These are phyloP conservation scores for Paramecium caudatum DNA, from an alignment of 73 alveolate species.

Conservation along the genomic window DNA sequence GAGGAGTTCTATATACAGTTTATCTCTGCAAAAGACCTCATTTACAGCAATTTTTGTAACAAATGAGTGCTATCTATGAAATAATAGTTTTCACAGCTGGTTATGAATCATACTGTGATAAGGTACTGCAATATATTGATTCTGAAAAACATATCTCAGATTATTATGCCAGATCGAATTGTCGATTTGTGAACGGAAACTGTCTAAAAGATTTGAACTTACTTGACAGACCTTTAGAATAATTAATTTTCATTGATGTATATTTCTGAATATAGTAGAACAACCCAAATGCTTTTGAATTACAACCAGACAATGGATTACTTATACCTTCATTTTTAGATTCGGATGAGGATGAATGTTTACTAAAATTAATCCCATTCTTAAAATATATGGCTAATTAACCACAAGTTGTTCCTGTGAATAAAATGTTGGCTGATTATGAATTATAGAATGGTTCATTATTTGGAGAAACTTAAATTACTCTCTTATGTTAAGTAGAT, in stretches of 20 bases:
- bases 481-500: conserved; percentile 33
- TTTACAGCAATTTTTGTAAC: background rate
- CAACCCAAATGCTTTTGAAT: conserved; percentile 48
- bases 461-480: background rate
- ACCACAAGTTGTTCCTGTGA: background rate
- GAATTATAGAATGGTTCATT: conserved; percentile 25
- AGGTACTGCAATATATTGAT: conserved; percentile 62
- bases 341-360: conserved; percentile 66
- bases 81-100: conserved; percentile 66
- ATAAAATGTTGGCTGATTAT: background rate
- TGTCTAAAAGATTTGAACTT: conserved; percentile 41
- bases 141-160: conserved; percentile 26
- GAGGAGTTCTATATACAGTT: conserved; percentile 12
- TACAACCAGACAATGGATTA: conserved; percentile 62
- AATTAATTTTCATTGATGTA: conserved; percentile 59
- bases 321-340: conserved; percentile 60
- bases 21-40: conserved; percentile 26
- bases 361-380: conserved; percentile 35
- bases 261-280: background rate
- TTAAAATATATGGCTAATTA: conserved; percentile 53
- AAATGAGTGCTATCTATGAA: conserved; percentile 48
- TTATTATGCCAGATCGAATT: conserved; percentile 63
- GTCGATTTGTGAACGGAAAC: conserved; percentile 37
- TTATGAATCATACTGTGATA: conserved; percentile 63
- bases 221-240: conserved; percentile 53